Evolutionary conservation across 2,329 filamentous ascomycete genomes (phyloP), one percentile per base, ranked within the genome.

Genomic region (Hirsutella minnesotensis): DNA sequence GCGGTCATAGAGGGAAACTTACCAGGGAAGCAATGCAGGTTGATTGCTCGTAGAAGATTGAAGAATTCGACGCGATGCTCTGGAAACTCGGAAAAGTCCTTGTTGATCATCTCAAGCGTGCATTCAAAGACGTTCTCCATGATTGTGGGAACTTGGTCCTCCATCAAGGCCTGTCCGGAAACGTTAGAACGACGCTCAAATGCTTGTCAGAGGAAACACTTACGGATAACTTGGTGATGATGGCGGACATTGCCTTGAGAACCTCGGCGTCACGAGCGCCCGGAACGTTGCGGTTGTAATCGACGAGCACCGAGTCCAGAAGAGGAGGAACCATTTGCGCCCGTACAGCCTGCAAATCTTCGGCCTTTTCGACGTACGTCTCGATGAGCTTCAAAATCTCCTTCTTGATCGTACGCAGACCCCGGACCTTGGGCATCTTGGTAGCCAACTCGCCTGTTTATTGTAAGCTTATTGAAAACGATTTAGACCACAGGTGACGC

Each of bases 41-140:
- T 98, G 67, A 98, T 96, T 13, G 90, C 86, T 52, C 94, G 79
- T 31, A 98, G 75, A 20, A 98, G 77, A 65, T 95, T 95, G 76
- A 98, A 98, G 66, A 98, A 98, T 63, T 96, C 90, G n/a, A 98
- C 92, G 45, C 94, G 84, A 61, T 98, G 92, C 63, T 98, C 92
- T 0, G 92, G 92, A 63, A 94, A 98, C 60, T 98, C 92, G 38
- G 94, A 95, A 65, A 98, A 98, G 65, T 98, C 92, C 69, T 98
- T 98, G 77, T 96, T 98, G 69, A 98, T 98, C 92, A 98, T 98
- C 56, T 95, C 88, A 44, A 98, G 72, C 3, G 92, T 98, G 70
- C 90, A 96, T 64, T 96, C 90, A 56, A 98, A 98, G 21, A 98
- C 87, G 52, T 90, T 94, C 63, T 96, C 89, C 86, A 98, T 95